Evolutionary conservation across 148 eudicot genomes (phyloP), one percentile per base, ranked within the genome.

Genomic region (Cornus florida): DNA sequence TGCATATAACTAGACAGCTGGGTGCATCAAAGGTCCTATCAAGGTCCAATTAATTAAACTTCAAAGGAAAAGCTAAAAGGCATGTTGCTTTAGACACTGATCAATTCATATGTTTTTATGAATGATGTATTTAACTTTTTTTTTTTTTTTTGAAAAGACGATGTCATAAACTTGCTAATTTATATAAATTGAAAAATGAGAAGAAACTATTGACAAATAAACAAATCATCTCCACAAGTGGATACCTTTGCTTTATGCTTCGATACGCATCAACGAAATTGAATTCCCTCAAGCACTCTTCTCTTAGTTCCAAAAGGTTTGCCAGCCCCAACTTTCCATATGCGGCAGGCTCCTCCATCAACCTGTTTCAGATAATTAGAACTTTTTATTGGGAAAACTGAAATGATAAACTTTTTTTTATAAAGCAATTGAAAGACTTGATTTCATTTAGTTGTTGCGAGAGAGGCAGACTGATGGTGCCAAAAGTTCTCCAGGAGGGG

Each of bases 261-360:
- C 94, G 85, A 81, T 95, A 95, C 60, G 90, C 97, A 92, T 95
- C 99, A 67, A 81, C 80, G 86, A 95, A 95, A 65, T 95, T 89
- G 79, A 95, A 95, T 82, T 95, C 99, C 82, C 99, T 87, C 91
- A 95, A 86, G 81, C 99, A 95, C 79, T 95, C 99, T 84, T 95
- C 99, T 89, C 99, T 89, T 46, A 93, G 80, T 84, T 93, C 99
- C 85, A 95, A 86, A 83, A 95, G 99, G 83, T 95, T 89, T 76
- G 99, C 99, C 70, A 95, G 87, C 76, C 99, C 99, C 79, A 95
- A 80, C 78, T 95, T 95, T 73, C 99, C 99, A 80, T 95, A 95
- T 48, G 99, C 99, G 79, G 97, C 97, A 77, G 99, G 99, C 74
- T 95, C 99, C 84, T 95, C 99, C 92, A 89, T 93, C 91, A 95